Evolutionary conservation across 306 rosid genomes (phyloP).

Genomic region (Cajanus cajan): DNA sequence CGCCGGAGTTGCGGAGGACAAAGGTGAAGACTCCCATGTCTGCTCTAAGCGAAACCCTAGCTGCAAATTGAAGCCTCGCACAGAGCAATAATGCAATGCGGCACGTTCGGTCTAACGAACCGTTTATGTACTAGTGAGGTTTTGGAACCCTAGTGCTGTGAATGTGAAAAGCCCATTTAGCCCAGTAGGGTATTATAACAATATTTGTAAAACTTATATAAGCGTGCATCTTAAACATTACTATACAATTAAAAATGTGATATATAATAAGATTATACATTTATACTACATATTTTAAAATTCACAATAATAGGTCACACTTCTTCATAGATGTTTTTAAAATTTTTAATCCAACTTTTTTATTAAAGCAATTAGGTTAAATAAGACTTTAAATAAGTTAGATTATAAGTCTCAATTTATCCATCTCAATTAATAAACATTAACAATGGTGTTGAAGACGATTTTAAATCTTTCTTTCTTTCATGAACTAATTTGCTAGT

Average conservation of each 20-base stretch:
- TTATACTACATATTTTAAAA: too few relatives aligned
- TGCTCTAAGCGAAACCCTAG: constrained; percentile 20
- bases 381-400: too few relatives aligned
- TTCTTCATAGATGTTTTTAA: too few relatives aligned
- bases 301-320: too few relatives aligned
- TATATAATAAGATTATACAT: neutral
- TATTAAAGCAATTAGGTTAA: too few relatives aligned
- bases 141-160: constrained; percentile 40
- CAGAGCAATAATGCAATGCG: constrained; percentile 20
- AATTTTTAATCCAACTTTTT: too few relatives aligned
- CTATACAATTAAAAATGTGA: neutral
- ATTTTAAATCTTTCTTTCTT: too few relatives aligned
- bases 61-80: neutral
- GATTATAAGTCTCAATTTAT: too few relatives aligned
- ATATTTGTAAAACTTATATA: neutral
- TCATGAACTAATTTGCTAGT: too few relatives aligned
- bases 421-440: too few relatives aligned
- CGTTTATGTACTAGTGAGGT: constrained; percentile 23
- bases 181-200: neutral
- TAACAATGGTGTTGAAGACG: too few relatives aligned
- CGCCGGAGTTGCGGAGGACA: constrained; percentile 58
- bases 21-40: constrained; percentile 88
- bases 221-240: neutral
- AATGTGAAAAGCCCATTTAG: constrained; percentile 25
- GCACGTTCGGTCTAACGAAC: neutral